Base-by-base conservation (phyloP, 2,329 filamentous ascomycete genomes). In the Colletotrichum coccodes region DNA sequence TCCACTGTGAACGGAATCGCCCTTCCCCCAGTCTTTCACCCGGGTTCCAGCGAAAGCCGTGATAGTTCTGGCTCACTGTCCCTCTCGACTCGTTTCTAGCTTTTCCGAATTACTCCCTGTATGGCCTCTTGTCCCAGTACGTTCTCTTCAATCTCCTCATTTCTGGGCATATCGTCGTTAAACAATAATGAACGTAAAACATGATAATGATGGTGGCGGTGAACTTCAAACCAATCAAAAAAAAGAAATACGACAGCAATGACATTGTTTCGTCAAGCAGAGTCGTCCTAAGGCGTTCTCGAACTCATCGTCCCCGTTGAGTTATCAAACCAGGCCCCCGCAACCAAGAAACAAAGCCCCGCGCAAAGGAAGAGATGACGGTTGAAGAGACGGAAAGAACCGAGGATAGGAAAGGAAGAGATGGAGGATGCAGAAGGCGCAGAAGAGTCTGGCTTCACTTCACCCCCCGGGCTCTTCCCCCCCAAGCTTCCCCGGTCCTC, bases 21-120 rank as follows among this genome's bases (percentile, higher is more conserved):
- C 60, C 50, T 46, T 52, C 53, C 60, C 64, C 64, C 60, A 18
- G 64, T 68, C 36, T 68, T 68, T 64, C 64, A 50, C 60, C 64
- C 64, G 14, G 64, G 64, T 53, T 68, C 52, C n/a, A 50, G 52
- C 52, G 53, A 44, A 21, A 30, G 30, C 64, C 60, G 36, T 50
- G 21, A 49, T 28, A 30, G 18, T 58, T 57, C 30, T 18, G 18
- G 40, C 34, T 42, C 40, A 42, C 18, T 60, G 7, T 26, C 36
- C 32, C 28, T 52, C 18, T 16, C 50, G 12, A 26, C 42, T 36
- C 16, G 21, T 18, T 16, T 60, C 42, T 56, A 28, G 18, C 34
- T n/a, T 18, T n/a, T n/a, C n/a, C n/a, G n/a, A n/a, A n/a, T n/a
- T n/a, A n/a, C n/a, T n/a, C n/a, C n/a, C n/a, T n/a, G n/a, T n/a